Percentiles rank a stretch among this genome's conserved stretches.
These are phyloP conservation scores for Xenosphaeropsis pyriputrescens DNA, from an alignment of 2,329 filamentous ascomycete genomes.

Conservation along the genomic window DNA sequence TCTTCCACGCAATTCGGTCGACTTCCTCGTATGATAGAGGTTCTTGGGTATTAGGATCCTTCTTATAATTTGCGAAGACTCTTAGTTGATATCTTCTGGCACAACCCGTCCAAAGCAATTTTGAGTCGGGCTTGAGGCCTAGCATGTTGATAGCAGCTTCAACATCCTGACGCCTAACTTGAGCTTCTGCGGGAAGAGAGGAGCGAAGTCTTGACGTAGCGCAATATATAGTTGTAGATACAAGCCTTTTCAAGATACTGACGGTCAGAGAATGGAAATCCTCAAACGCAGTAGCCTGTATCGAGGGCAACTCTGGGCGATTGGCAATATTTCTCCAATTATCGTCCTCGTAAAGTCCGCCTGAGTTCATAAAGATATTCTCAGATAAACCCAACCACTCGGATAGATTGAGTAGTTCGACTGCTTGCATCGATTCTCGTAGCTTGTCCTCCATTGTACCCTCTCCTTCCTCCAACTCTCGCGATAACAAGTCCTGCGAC, in stretches of 20 bases:
- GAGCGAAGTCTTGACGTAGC: slow-evolving; percentile 53
- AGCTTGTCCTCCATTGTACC: slow-evolving; percentile 4
- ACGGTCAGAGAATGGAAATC: slow-evolving; percentile 59
- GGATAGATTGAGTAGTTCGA: slow-evolving; percentile 39
- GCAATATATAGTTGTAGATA: slow-evolving; percentile 55
- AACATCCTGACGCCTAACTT: slow-evolving; percentile 22
- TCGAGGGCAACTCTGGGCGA: slow-evolving; percentile 41
- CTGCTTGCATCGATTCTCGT: slow-evolving; percentile 27
- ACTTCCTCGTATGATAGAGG: neutral
- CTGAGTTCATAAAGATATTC: slow-evolving; percentile 60
- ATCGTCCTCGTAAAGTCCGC: slow-evolving; percentile 35
- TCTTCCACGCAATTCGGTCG: neutral
- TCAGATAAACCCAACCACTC: slow-evolving; percentile 51
- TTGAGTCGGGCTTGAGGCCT: slow-evolving; percentile 27
- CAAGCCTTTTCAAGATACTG: slow-evolving; percentile 53
- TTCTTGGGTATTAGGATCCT: slow-evolving; percentile 4
- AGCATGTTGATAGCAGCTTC: slow-evolving; percentile 36
- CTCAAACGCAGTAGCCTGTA: slow-evolving; percentile 61
- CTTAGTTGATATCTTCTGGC: slow-evolving; percentile 35
- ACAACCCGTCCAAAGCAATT: slow-evolving; percentile 33
- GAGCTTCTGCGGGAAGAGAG: slow-evolving; percentile 11
- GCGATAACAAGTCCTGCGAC: slow-evolving; percentile 17
- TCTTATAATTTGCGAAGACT: slow-evolving; percentile 25
- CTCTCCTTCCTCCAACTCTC: slow-evolving; percentile 11
- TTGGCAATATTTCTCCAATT: slow-evolving; percentile 53